Conservation (phyloP, 2,329 filamentous ascomycete genomes). For the Colletotrichum tabaci region DNA sequence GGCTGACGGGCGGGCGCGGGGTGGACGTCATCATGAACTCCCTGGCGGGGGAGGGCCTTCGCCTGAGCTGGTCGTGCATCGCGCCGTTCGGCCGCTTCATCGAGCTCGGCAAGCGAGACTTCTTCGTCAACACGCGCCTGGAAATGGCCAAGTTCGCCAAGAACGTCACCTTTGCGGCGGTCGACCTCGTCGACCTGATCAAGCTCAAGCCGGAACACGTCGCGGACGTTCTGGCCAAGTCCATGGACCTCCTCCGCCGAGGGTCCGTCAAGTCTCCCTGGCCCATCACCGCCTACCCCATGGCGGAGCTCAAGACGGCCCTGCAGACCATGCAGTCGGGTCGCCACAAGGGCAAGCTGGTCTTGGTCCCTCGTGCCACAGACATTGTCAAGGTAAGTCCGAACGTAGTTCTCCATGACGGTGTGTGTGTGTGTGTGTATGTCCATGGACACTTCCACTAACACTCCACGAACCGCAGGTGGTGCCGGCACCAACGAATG, state of each 20-base stretch:
- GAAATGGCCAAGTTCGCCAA: slow-evolving; percentile 62
- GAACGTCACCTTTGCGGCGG: slow-evolving; percentile 61
- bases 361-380: slow-evolving; percentile 20
- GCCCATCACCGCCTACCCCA: slow-evolving; percentile 39
- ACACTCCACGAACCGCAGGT: neutral
- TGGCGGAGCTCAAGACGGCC: slow-evolving; percentile 48
- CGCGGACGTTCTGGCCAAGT: neutral
- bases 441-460: no score
- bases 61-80: slow-evolving; percentile 60
- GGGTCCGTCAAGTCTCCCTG: slow-evolving; percentile 32
- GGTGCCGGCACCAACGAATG: neutral
- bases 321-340: slow-evolving; percentile 55
- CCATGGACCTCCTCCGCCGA: neutral
- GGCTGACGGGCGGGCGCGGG: slow-evolving; percentile 48
- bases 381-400: slow-evolving; percentile 16
- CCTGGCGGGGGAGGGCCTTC: slow-evolving; percentile 57
- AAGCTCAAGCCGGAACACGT: neutral
- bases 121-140: slow-evolving; percentile 56
- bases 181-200: slow-evolving; percentile 53
- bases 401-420: no score
- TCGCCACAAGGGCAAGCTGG: slow-evolving; percentile 45
- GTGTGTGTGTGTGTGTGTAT: no score
- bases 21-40: slow-evolving; percentile 58
- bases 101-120: slow-evolving; percentile 59
- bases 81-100: slow-evolving; percentile 61